Conservation (phyloP, 73 alveolate genomes). For the Paramecium caudatum region DNA sequence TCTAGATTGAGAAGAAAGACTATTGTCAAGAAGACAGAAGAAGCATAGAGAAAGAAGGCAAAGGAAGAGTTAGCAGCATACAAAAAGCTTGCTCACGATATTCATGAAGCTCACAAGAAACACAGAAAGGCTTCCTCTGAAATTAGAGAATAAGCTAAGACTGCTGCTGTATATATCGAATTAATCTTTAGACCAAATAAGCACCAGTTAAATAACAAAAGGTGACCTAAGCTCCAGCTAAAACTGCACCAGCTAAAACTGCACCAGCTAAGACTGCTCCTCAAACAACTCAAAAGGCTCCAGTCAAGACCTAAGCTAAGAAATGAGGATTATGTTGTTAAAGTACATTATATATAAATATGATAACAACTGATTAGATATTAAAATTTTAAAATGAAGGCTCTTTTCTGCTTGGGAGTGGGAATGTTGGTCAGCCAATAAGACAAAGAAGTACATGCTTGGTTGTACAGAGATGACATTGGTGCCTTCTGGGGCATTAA, state of each 20-base stretch:
- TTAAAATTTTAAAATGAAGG: slow-evolving; percentile 63
- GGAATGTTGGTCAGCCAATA: slow-evolving; percentile 54
- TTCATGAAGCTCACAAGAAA: slow-evolving; percentile 70
- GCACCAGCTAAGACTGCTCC: slow-evolving; percentile 67
- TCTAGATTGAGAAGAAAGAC: slow-evolving; percentile 91
- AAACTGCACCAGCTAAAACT: slow-evolving; percentile 62
- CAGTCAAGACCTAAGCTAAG: background rate
- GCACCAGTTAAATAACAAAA: background rate
- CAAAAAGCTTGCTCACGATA: slow-evolving; percentile 64
- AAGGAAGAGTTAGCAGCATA: slow-evolving; percentile 67
- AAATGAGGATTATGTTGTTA: slow-evolving; percentile 8
- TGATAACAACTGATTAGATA: slow-evolving; percentile 28
- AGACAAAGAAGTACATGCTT: slow-evolving; percentile 68
- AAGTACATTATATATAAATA: slow-evolving; percentile 36
- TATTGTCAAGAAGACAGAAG: slow-evolving; percentile 76
- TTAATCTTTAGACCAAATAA: background rate
- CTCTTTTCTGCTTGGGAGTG: slow-evolving; percentile 65
- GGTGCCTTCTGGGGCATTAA: slow-evolving; percentile 96
- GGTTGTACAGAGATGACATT: slow-evolving; percentile 96
- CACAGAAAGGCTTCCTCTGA: slow-evolving; percentile 69
- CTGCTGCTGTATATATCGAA: background rate
- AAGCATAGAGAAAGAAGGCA: slow-evolving; percentile 61
- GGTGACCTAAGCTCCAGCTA: slow-evolving; percentile 64
- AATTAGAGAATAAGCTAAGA: background rate
- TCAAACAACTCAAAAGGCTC: slow-evolving; percentile 38